These are phyloP conservation scores for Spergularia marina DNA, from an alignment of 148 eudicot species.

Conservation along the genomic window DNA sequence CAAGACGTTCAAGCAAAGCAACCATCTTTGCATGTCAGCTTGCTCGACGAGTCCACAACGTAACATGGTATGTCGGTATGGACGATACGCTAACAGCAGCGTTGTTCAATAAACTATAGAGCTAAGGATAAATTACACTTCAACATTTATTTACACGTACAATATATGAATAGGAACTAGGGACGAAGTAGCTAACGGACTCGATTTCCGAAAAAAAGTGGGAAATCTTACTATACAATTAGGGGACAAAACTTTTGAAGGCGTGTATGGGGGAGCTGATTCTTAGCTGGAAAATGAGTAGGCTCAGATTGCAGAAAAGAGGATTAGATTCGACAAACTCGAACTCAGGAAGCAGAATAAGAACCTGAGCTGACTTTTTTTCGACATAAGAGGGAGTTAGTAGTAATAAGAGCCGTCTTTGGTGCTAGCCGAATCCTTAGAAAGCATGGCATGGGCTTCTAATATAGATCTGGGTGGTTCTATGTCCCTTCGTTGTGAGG, in stretches of 20 bases:
- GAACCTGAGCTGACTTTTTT: background rate
- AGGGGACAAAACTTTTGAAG: conserved; percentile 5
- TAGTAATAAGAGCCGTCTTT: conserved; percentile 28
- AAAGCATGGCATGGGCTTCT: conserved; percentile 72
- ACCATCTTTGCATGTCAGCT: too few species aligned
- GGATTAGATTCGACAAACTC: background rate
- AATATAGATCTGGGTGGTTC: conserved; percentile 64
- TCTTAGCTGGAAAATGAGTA: conserved; percentile 17
- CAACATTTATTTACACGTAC: background rate
- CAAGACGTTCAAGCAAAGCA: too few species aligned
- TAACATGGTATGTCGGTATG: too few species aligned
- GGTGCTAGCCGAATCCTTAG: conserved; percentile 46
- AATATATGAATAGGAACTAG: background rate
- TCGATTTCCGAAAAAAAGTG: background rate
- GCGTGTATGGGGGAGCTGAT: conserved; percentile 12
- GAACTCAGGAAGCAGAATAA: background rate
- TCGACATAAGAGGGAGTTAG: background rate
- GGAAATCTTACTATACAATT: conserved; percentile 4
- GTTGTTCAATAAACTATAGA: background rate
- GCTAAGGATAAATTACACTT: background rate
- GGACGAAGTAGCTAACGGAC: background rate
- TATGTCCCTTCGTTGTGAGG: conserved; percentile 53
- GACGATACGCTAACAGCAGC: too few species aligned
- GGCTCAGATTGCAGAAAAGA: conserved; percentile 9
- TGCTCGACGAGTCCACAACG: too few species aligned